Evolutionary conservation across 192 early-diverging fungal genomes (phyloP).

Genomic region (Dissophora globulifera): DNA sequence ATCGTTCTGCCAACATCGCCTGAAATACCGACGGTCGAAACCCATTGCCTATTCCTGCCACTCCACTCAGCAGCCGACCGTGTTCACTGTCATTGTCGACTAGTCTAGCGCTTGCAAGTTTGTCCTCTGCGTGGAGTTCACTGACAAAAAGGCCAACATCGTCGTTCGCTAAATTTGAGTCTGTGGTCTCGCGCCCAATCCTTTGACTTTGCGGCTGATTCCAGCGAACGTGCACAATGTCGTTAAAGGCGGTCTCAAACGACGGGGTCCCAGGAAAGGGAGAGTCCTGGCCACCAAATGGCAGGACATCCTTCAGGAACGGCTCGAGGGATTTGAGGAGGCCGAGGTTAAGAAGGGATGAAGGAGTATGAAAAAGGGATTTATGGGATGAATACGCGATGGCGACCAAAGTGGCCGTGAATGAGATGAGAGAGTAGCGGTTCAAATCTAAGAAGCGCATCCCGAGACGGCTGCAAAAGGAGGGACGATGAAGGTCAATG

Average conservation of each 20-base stretch:
- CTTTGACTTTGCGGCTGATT: background rate
- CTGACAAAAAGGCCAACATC: background rate
- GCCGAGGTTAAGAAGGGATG: slow-evolving; percentile 48
- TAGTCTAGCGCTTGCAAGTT: too few species aligned
- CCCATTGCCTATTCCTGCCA: slow-evolving; percentile 35
- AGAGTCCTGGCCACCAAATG: slow-evolving; percentile 10
- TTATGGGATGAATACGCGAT: slow-evolving; percentile 48
- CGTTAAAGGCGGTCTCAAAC: slow-evolving; percentile 21
- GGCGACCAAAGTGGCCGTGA: slow-evolving; percentile 38
- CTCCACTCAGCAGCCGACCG: slow-evolving; percentile 29
- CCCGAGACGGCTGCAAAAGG: slow-evolving; percentile 5
- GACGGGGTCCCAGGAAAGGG: background rate
- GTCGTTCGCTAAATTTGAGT: background rate
- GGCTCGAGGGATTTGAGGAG: slow-evolving; percentile 49
- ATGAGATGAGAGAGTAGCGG: slow-evolving; percentile 48
- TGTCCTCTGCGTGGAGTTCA: background rate
- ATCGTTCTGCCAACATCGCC: slow-evolving; percentile 48
- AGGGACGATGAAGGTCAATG: too few species aligned
- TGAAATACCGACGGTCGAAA: slow-evolving; percentile 54
- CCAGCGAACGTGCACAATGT: slow-evolving; percentile 5
- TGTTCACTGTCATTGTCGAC: too few species aligned
- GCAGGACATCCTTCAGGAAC: slow-evolving; percentile 47
- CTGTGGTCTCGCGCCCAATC: background rate
- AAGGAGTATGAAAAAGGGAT: slow-evolving; percentile 47
- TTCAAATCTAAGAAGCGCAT: slow-evolving; percentile 54